Evolutionary conservation across 1,284 basidiomycete genomes (phyloP).

Genomic region (Melampsora americana): DNA sequence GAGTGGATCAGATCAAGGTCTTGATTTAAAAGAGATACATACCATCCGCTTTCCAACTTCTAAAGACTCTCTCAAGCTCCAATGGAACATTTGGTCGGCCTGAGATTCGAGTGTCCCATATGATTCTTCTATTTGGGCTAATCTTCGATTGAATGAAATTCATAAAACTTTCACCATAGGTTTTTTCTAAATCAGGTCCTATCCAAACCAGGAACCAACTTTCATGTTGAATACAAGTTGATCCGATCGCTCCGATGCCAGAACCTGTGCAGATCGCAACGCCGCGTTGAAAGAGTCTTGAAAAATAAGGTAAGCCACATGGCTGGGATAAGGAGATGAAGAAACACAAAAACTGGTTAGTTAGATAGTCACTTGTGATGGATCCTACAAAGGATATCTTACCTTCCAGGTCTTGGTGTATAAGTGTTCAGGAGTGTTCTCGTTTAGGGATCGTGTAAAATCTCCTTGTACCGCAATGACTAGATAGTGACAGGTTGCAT

Average conservation of each 20-base stretch:
- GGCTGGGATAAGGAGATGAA: slow-evolving; percentile 72
- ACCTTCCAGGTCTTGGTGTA: slow-evolving; percentile 21
- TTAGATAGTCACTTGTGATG: background rate
- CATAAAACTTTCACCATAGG: slow-evolving; percentile 70
- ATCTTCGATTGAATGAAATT: slow-evolving; percentile 66
- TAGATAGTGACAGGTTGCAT: slow-evolving; percentile 8
- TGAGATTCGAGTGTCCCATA: slow-evolving; percentile 69
- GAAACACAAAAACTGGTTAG: slow-evolving; percentile 65
- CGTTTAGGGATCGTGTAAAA: slow-evolving; percentile 5
- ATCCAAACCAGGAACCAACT: slow-evolving; percentile 71
- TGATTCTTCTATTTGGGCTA: slow-evolving; percentile 65
- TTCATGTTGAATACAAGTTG: slow-evolving; percentile 67
- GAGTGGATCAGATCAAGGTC: background rate
- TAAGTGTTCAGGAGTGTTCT: background rate
- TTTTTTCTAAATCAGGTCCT: slow-evolving; percentile 59
- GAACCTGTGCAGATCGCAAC: slow-evolving; percentile 73
- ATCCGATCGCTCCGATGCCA: slow-evolving; percentile 69
- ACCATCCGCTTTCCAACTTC: slow-evolving; percentile 69
- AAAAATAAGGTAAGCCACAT: slow-evolving; percentile 75
- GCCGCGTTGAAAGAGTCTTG: slow-evolving; percentile 67
- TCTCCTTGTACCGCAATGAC: slow-evolving; percentile 11
- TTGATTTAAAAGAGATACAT: slow-evolving; percentile 21
- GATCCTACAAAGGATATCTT: background rate
- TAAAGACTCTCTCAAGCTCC: slow-evolving; percentile 65
- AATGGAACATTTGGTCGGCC: slow-evolving; percentile 73